These are phyloP conservation scores for Paramarasmius palmivorus DNA, from an alignment of 1,284 basidiomycete species.

Conservation along the genomic window DNA sequence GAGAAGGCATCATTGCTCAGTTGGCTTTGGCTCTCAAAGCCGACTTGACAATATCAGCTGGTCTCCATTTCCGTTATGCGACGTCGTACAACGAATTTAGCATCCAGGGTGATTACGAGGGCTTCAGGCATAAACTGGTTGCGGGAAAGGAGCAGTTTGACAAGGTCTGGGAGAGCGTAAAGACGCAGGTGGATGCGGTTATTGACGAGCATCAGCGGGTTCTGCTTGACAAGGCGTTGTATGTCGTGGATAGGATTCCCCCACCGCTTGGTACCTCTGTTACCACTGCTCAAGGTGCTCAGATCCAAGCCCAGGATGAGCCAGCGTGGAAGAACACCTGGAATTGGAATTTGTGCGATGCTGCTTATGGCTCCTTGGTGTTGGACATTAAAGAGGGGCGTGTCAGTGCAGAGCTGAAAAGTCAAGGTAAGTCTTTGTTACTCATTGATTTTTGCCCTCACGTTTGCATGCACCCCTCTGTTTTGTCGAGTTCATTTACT, in stretches of 20 bases:
- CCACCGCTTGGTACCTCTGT: constrained; percentile 54
- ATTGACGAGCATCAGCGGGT: constrained; percentile 91
- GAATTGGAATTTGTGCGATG: constrained; percentile 98
- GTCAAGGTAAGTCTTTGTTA: constrained; percentile 73
- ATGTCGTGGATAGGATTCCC: constrained; percentile 82
- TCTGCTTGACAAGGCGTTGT: constrained; percentile 87
- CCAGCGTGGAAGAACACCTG: constrained; percentile 97
- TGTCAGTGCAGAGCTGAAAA: constrained; percentile 89
- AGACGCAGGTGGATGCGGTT: constrained; percentile 87
- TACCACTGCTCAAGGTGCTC: constrained; percentile 40
- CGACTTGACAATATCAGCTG: constrained; percentile 92
- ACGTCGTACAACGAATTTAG: constrained; percentile 97
- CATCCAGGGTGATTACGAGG: constrained; percentile 88
- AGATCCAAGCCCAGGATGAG: constrained; percentile 62
- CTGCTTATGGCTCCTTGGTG: constrained; percentile 86
- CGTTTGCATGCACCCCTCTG: not conserved
- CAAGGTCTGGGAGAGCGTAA: constrained; percentile 93
- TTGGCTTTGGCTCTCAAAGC: constrained; percentile 90
- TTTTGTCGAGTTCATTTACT: not conserved
- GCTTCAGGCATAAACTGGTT: constrained; percentile 82
- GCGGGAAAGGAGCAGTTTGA: constrained; percentile 83
- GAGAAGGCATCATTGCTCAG: constrained; percentile 92
- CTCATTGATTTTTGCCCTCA: too few species aligned
- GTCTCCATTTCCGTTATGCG: constrained; percentile 96
- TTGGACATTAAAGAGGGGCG: constrained; percentile 91